A percentile compares a stretch with the other conserved stretches of the same genome.
Conservation (phyloP, 2,329 filamentous ascomycete genomes). For the Lachnellula hyalina region DNA sequence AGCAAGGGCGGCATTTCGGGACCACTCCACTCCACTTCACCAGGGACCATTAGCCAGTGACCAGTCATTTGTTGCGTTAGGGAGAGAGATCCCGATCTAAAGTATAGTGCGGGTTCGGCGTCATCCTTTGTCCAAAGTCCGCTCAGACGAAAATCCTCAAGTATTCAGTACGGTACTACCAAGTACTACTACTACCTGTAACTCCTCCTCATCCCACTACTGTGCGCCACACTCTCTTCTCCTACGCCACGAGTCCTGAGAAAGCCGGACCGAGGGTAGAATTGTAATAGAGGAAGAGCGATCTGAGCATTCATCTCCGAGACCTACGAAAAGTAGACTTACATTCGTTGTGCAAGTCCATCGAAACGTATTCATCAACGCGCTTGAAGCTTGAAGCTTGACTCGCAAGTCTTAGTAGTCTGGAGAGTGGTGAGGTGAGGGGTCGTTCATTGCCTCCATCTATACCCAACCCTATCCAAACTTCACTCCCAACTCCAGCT, state of each 20-base stretch:
- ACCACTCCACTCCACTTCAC: constrained; percentile 14
- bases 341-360: constrained; percentile 9
- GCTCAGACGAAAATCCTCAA: constrained; percentile 9
- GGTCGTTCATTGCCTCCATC: neutral
- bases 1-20: constrained; percentile 10
- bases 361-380: constrained; percentile 4
- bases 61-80: neutral
- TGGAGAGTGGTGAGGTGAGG: neutral
- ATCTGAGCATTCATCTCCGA: neutral
- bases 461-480: constrained; percentile 18
- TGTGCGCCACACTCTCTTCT: neutral
- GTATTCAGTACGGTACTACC: too few species aligned
- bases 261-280: constrained; percentile 1
- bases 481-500: constrained; percentile 6
- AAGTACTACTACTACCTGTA: too few species aligned
- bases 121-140: constrained; percentile 7
- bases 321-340: neutral
- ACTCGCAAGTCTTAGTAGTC: constrained; percentile 7
- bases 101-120: neutral
- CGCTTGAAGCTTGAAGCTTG: constrained; percentile 10
- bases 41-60: constrained; percentile 5
- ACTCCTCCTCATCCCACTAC: neutral
- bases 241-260: neutral
- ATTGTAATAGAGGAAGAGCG: neutral
- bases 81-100: neutral